A percentile compares a stretch with the other conserved stretches of the same genome.
phyloP scores from a whole-genome alignment of 208 protist species.

The Trypanosoma caninum region DNA sequence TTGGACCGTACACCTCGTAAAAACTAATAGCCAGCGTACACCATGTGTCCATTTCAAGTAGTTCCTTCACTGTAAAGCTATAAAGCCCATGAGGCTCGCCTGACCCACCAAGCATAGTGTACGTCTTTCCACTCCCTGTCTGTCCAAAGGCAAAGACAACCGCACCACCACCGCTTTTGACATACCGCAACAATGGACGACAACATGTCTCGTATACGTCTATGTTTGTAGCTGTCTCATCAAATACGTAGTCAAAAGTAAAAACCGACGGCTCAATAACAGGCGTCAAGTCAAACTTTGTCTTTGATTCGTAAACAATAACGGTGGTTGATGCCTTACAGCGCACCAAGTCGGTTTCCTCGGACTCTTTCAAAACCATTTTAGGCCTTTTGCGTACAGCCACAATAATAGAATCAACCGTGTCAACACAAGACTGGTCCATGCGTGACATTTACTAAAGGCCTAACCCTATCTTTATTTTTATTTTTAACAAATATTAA shows the following conservation, averaged over 20 bases:
- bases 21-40: conserved; percentile 74
- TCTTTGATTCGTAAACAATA: conserved; percentile 81
- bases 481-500: conserved; percentile 10
- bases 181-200: conserved; percentile 56
- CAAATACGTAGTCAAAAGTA: conserved; percentile 80
- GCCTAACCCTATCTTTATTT: too few relatives aligned
- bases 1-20: conserved; percentile 94
- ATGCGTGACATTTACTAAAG: too few relatives aligned
- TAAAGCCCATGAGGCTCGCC: conserved; percentile 77
- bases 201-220: conserved; percentile 69
- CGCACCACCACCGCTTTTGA: conserved; percentile 57
- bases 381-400: conserved; percentile 81
- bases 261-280: conserved; percentile 87
- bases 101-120: conserved; percentile 84
- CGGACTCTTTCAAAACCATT: conserved; percentile 42
- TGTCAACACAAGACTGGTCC: background rate
- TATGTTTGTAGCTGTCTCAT: conserved; percentile 50
- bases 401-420: conserved; percentile 54
- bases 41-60: conserved; percentile 62
- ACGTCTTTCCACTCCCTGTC: conserved; percentile 93
- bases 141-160: conserved; percentile 95
- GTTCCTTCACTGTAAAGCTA: conserved; percentile 87
- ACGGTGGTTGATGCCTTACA: conserved; percentile 41
- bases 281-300: conserved; percentile 91
- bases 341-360: conserved; percentile 76